A percentile compares a stretch with the other conserved stretches of the same genome.
These are phyloP conservation scores for Cymbidium sinense DNA, from an alignment of 106 monocot species.

Conservation along the genomic window DNA sequence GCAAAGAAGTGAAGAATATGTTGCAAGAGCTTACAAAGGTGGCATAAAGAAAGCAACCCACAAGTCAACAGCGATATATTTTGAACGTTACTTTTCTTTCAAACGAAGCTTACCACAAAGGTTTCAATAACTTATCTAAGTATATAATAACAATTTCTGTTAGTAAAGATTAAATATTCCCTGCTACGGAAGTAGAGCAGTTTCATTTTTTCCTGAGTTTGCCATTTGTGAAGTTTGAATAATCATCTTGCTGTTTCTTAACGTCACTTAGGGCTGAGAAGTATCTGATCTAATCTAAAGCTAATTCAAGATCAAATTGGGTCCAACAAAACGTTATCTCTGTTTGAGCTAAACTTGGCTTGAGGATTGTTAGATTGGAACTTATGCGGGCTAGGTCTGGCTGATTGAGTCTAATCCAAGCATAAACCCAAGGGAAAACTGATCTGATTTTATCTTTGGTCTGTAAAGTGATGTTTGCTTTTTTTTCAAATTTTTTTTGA, in stretches of 20 bases:
- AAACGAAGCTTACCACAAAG: slow-evolving; percentile 54
- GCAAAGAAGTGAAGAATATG: slow-evolving; percentile 89
- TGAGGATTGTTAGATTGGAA: background rate
- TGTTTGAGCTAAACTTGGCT: background rate
- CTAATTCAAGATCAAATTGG: background rate
- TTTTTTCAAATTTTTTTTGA: too few relatives aligned
- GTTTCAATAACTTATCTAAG: slow-evolving; percentile 15
- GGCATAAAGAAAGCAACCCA: slow-evolving; percentile 82
- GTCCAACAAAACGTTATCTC: background rate
- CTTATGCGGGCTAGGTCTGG: background rate
- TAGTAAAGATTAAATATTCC: background rate
- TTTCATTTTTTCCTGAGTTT: background rate
- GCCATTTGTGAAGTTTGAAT: background rate
- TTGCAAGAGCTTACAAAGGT: slow-evolving; percentile 82
- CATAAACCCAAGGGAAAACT: too few relatives aligned
- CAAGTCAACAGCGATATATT: slow-evolving; percentile 74
- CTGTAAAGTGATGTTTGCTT: too few relatives aligned
- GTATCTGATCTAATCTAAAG: background rate
- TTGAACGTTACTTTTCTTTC: slow-evolving; percentile 65
- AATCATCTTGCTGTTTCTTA: background rate
- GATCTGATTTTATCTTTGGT: too few relatives aligned
- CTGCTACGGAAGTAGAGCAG: background rate
- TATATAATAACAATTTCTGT: background rate
- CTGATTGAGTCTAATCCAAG: too few relatives aligned
- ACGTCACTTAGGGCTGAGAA: background rate